Conservation (phyloP, 192 early-diverging fungal species). For the Coemansia biformis region DNA sequence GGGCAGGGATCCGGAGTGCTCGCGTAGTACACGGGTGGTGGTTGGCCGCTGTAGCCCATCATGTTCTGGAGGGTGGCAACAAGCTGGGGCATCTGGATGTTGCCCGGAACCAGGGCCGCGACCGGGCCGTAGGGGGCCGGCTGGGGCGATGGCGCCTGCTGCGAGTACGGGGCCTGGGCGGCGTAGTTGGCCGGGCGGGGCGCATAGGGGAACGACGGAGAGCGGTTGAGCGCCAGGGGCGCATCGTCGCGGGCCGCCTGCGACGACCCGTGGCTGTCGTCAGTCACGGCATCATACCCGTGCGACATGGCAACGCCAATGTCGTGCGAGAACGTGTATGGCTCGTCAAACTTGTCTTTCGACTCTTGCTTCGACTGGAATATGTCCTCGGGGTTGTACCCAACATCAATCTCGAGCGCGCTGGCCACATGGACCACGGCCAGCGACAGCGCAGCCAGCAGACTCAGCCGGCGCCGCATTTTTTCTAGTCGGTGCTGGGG, state of each 20-base stretch:
- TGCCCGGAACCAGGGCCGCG: slow-evolving; percentile 22
- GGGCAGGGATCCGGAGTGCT: neutral
- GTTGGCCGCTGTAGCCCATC: slow-evolving; percentile 4
- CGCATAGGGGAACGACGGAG: no score
- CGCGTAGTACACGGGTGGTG: neutral
- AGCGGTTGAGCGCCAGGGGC: no score
- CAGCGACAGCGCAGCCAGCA: slow-evolving; percentile 20
- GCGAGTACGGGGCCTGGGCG: no score
- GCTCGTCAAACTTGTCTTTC: slow-evolving; percentile 21
- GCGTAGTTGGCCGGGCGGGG: no score
- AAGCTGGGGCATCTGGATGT: slow-evolving; percentile 24
- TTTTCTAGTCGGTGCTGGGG: no score
- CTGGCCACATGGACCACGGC: slow-evolving; percentile 10
- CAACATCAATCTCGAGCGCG: slow-evolving; percentile 21
- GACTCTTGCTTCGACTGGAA: slow-evolving; percentile 16
- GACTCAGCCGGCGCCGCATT: slow-evolving; percentile 21
- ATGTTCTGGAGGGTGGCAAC: slow-evolving; percentile 20
- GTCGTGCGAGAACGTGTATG: slow-evolving; percentile 32
- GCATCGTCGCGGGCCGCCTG: neutral
- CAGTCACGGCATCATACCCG: slow-evolving; percentile 8
- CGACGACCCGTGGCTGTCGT: neutral
- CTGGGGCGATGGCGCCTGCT: no score
- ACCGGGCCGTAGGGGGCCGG: slow-evolving; percentile 5
- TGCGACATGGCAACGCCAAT: slow-evolving; percentile 26
- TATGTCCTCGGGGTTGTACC: slow-evolving; percentile 21